Base-by-base conservation (phyloP, 345 rosid genomes). In the Sisymbrium altissimum region DNA sequence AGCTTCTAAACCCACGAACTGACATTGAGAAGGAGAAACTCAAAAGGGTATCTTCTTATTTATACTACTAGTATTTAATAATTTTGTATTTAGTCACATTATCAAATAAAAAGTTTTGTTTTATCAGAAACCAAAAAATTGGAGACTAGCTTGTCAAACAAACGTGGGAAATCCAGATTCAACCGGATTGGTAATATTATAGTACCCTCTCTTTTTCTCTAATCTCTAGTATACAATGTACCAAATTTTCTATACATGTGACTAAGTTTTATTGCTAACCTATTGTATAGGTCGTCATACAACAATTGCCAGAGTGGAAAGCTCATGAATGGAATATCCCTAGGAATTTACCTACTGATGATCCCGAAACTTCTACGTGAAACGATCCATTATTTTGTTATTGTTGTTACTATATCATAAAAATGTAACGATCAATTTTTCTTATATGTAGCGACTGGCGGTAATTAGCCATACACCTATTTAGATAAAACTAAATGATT, bases 81-180 rank as follows among this genome's bases (percentile, higher is more conserved):
- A 39, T 44, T 7, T 53, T 15, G 25, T 14, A 18, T 29, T 11
- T 39, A 17, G 61, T 44, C 41, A 32, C 1, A 49, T 13, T 27
- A 15, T 35, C 40, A 50, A 32, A 14, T 14, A 18, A 53, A 5
- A 30, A 9, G 35, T 55, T 13, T 9, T 12, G 6, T 58, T 75
- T 83, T 48, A 3, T 64, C 43, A 91, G 98, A 88, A 89, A 79
- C 96, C 96, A 6, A 93, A 86, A 77, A 88, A 85, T 21, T 91
- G 88, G 90, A 89, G 98, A 76, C 83, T 89, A 19, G 98, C 98
- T n/a, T 93, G 97, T 71, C 98, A 93, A 79, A 89, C 93, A 17
- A 81, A 78, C 15, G 98, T 91, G 43, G 97, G 97, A 7, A 73
- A 68, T 65, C 87, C 89, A 66, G 92, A 89, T 43, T 93, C 97